Evolutionary conservation across 192 early-diverging fungal genomes (phyloP), one percentile per base, ranked within the genome.

Genomic region (Martensiomyces pterosporus): DNA sequence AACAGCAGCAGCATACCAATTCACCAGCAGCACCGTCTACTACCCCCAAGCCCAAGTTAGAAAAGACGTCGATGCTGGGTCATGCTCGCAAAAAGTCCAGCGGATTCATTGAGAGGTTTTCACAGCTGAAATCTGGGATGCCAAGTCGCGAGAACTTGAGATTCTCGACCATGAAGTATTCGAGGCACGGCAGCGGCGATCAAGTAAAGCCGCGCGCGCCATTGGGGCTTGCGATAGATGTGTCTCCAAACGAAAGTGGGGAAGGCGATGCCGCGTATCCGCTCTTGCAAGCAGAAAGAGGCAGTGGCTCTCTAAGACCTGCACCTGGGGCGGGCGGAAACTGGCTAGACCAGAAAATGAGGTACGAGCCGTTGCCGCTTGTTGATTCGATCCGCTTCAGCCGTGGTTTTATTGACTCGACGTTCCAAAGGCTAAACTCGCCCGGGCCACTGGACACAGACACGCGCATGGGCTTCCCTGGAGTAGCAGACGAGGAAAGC

Each of bases 311-410:
- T n/a, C n/a, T n/a, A n/a, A n/a, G n/a, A n/a, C n/a, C n/a, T n/a
- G n/a, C n/a, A n/a, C n/a, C n/a, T n/a, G n/a, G n/a, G n/a, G n/a
- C n/a, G n/a, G 24, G 24, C 17, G 16, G 43, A 2, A 52, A 43
- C 12, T 72, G 68, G 68, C 43, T 57, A 6, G 47, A 35, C 14
- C 43, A 57, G 1, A 36, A 12, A 4, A 27, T 34, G 6, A 47
- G 29, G 17, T 73, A 54, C 38, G 69, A 73, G 46, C 69, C 69
- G 29, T 34, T 73, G 38, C 69, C 69, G 22, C 35, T 55, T 3
- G 58, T 73, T 9, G 57, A 65, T 33, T 48, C 61, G 14, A 65
- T 61, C 12, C 69, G 69, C 9, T 73, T 73, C 43, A 73, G 69
- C 61, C 64, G 64, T 24, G 69, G 69, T 5, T 73, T 73, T 43